phyloP scores from a whole-genome alignment of 768 basidiomycete genomes.

The Boletus subparvulus region DNA sequence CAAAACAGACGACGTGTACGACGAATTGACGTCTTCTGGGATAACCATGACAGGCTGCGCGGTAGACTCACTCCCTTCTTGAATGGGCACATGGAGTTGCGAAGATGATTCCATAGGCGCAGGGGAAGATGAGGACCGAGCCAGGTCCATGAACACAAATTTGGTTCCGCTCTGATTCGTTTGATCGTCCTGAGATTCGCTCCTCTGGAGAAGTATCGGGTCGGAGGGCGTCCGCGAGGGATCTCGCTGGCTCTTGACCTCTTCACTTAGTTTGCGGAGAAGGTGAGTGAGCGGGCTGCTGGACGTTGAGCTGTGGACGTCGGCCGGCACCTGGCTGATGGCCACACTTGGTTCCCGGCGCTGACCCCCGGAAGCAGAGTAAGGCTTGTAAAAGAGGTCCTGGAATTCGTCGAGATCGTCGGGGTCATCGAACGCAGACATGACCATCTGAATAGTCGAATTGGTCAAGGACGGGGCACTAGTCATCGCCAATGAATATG shows the following conservation, averaged over 20 bases:
- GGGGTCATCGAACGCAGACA: conserved; percentile 52
- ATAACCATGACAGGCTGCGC: conserved; percentile 3
- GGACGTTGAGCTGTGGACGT: conserved; percentile 30
- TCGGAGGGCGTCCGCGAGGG: conserved; percentile 12
- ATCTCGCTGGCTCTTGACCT: conserved; percentile 30
- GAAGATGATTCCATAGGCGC: conserved; percentile 7
- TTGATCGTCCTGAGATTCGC: conserved; percentile 4
- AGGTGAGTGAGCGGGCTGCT: conserved; percentile 40
- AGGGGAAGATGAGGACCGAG: conserved; percentile 18
- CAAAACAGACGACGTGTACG: conserved; percentile 20
- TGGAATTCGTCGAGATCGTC: conserved; percentile 74
- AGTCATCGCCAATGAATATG: conserved; percentile 4
- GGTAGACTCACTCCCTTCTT: conserved; percentile 4
- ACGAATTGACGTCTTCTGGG: conserved; percentile 30
- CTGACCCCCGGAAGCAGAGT: background rate
- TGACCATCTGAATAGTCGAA: conserved; percentile 36
- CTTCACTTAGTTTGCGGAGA: conserved; percentile 41
- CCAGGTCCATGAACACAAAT: conserved; percentile 20
- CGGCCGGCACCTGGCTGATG: conserved; percentile 27
- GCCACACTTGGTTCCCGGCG: background rate
- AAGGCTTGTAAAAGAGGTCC: conserved; percentile 69
- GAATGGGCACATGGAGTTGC: conserved; percentile 6
- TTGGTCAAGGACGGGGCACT: conserved; percentile 31
- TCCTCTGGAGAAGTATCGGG: conserved; percentile 7
- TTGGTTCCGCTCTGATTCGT: conserved; percentile 14